Evolutionary conservation across 2,329 filamentous ascomycete species (phyloP).

Genomic region (Arthrobotrys iridis): DNA sequence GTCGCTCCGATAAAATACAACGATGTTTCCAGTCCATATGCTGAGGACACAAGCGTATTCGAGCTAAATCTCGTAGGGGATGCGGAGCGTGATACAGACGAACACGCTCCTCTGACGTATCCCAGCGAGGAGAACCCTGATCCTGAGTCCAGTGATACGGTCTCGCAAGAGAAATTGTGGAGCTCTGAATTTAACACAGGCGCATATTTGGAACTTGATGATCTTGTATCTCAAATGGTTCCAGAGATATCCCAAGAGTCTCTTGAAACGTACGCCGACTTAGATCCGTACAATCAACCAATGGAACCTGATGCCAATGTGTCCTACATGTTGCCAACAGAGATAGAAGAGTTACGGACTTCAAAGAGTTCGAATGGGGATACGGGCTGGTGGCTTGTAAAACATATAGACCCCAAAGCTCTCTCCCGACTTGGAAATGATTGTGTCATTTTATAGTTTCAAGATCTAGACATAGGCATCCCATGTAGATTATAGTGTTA

Average conservation of each 20-base stretch:
- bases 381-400: constrained; percentile 3
- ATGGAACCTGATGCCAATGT: background rate
- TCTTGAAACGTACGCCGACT: background rate
- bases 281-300: background rate
- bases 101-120: too few species aligned
- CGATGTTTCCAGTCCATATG: constrained; percentile 4
- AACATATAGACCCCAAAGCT: constrained; percentile 4
- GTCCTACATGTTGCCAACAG: background rate
- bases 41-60: constrained; percentile 3
- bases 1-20: background rate
- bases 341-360: background rate
- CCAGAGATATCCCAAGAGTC: constrained; percentile 4
- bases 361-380: background rate
- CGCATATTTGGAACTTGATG: background rate
- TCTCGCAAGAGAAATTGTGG: background rate
- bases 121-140: background rate
- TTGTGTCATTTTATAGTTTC: background rate
- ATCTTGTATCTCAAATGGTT: background rate
- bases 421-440: background rate
- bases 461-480: too few species aligned
- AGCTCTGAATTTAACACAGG: background rate
- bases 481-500: background rate
- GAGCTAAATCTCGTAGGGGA: background rate
- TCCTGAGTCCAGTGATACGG: background rate
- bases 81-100: background rate